Base-by-base conservation (phyloP, 352 stramenopile species). In the Phytophthora fragariaefolia region DNA sequence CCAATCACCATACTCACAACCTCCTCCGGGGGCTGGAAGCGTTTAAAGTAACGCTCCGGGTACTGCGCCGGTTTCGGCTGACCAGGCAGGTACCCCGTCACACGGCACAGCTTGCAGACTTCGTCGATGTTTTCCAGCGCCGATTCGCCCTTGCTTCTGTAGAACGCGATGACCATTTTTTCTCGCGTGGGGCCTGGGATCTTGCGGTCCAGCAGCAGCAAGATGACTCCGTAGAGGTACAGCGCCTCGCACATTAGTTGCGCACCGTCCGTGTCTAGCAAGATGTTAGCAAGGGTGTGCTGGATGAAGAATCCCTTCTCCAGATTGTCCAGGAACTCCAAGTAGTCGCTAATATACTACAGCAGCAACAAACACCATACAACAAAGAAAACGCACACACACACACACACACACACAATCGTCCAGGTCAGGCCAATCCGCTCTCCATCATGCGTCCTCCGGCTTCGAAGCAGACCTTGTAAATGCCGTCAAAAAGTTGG, bases 251-350 rank as follows among this genome's bases (percentile, higher is more conserved):
- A 97, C 77, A 98, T 89, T 59, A 99, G 87, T 60, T 98, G 95
- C 46, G 92, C 91, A 20, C 96, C 96, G 49, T 98, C 94, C 3
- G 82, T 89, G 63, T 99, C 94, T n/a, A 98, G 76, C 23, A 99
- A 67, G 27, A 98, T 96, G 57, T 93, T 96, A 40, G 98, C 94
- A 32, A 98, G 76, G 18, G 95, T 98, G 74, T 98, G 93, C 63
- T 98, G 93, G 68, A 99, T 98, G 70, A 98, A 99, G 65, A 96
- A 98, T 0, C 96, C 96, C 45, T 91, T 90, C 60, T 95, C 87
- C 38, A 99, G 75, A 70, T 98, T 90, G 58, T 96, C 82, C 30
- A 97, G 72, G 69, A 98, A 98, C 69, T 93, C 78, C 66, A 96
- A 80, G 61, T 98, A 94, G 69, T 98, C 92, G 60, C 79, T 86